Percentiles rank a stretch among this genome's conserved stretches.
These are phyloP conservation scores for Lentinus tigrinus DNA, from an alignment of 768 basidiomycete species.

Conservation along the genomic window DNA sequence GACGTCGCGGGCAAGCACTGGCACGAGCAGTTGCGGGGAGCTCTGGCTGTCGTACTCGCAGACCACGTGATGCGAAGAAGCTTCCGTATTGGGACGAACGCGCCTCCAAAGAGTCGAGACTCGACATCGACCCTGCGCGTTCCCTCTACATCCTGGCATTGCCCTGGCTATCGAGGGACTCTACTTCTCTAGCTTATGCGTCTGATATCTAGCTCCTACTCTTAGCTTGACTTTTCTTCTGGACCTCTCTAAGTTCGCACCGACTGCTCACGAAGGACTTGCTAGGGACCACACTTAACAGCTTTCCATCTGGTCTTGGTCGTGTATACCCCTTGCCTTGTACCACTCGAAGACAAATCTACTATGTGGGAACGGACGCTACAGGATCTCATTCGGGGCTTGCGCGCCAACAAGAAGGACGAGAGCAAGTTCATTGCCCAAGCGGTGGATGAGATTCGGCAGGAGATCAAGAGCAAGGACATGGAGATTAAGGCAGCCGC, in stretches of 20 bases:
- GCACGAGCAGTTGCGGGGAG: too few species aligned
- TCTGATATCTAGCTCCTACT: too few species aligned
- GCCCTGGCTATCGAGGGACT: too few species aligned
- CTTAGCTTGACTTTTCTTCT: neutral
- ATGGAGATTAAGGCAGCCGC: slow-evolving; percentile 97
- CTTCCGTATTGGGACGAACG: neutral
- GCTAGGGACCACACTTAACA: neutral
- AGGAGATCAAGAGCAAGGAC: slow-evolving; percentile 89
- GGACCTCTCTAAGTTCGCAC: too few species aligned
- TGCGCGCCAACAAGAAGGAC: slow-evolving; percentile 94
- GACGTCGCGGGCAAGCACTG: too few species aligned
- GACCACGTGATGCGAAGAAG: slow-evolving; percentile 7
- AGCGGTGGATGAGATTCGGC: slow-evolving; percentile 91
- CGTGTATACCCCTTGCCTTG: neutral
- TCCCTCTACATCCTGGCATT: too few species aligned
- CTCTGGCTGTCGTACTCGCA: too few species aligned
- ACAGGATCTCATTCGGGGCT: slow-evolving; percentile 91
- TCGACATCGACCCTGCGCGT: neutral
- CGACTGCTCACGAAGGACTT: too few species aligned
- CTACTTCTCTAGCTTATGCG: too few species aligned
- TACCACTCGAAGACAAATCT: neutral
- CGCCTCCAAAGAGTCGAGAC: too few species aligned
- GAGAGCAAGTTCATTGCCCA: slow-evolving; percentile 89
- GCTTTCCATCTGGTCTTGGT: neutral
- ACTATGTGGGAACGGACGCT: slow-evolving; percentile 95